Conservation (phyloP, 176 grass and related monocot species). For the Elymus sibiricus region DNA sequence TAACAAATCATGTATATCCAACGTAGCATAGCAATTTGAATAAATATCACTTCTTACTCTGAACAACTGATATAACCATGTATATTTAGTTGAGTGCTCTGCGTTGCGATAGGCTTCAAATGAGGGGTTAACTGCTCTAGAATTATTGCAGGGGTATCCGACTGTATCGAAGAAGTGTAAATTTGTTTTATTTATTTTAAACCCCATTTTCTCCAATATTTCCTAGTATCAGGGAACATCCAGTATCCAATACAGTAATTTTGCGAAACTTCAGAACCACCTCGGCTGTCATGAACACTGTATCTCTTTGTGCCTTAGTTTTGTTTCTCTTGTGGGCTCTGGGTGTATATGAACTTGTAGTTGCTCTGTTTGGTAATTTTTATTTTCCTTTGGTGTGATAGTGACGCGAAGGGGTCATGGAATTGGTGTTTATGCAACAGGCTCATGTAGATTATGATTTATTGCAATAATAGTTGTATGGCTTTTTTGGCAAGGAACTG, state of each 20-base stretch:
- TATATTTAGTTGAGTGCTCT: background rate
- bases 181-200: background rate
- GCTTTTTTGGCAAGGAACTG: conserved; percentile 19
- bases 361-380: background rate
- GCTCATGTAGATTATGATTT: background rate
- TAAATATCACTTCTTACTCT: background rate
- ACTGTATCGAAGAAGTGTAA: background rate
- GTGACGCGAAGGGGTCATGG: background rate
- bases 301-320: background rate
- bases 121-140: background rate
- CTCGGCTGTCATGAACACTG: background rate
- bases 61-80: conserved; percentile 4
- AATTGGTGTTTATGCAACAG: conserved; percentile 10
- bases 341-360: background rate
- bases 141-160: background rate
- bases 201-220: background rate
- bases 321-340: background rate
- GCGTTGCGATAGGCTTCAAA: background rate
- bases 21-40: background rate
- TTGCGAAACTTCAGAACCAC: background rate
- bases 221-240: background rate
- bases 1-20: background rate
- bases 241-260: background rate
- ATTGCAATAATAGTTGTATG: background rate
- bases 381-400: background rate